These are phyloP conservation scores for Erodium trifolium DNA, from an alignment of 441 rosid species.

Conservation along the genomic window DNA sequence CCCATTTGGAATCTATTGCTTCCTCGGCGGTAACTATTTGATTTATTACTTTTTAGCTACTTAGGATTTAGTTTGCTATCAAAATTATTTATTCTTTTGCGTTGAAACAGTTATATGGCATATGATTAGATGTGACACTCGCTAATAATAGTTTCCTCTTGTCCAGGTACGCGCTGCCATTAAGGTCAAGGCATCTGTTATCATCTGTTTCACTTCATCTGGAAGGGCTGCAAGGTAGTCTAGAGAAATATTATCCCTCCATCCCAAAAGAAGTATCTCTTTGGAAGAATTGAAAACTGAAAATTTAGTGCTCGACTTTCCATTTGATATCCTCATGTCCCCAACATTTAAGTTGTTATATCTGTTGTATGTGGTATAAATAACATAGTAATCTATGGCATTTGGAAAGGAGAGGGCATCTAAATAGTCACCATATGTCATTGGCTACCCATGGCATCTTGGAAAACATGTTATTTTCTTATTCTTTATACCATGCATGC, in stretches of 20 bases:
- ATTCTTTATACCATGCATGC: too few species aligned
- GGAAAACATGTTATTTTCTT: too few species aligned
- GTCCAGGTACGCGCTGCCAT: slow-evolving; percentile 83
- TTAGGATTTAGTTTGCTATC: background rate
- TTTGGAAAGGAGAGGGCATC: too few species aligned
- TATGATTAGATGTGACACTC: too few species aligned
- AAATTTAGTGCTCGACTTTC: too few species aligned
- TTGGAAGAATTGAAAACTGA: too few species aligned
- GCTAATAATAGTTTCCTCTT: slow-evolving; percentile 11
- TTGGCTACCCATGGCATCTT: background rate
- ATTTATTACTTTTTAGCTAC: background rate
- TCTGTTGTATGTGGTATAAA: too few species aligned
- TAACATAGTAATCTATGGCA: too few species aligned
- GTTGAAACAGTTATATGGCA: background rate
- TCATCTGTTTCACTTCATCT: slow-evolving; percentile 84
- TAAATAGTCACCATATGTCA: too few species aligned
- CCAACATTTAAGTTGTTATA: too few species aligned
- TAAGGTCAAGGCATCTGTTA: slow-evolving; percentile 85
- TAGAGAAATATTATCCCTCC: background rate
- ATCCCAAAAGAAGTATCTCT: too few species aligned
- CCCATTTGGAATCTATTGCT: slow-evolving; percentile 92
- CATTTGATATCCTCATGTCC: too few species aligned
- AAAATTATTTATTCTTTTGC: slow-evolving; percentile 14
- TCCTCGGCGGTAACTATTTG: slow-evolving; percentile 69
- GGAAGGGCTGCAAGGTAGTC: slow-evolving; percentile 88